Evolutionary conservation across 2,329 filamentous ascomycete genomes (phyloP).

Genomic region (Penicillium sp.): DNA sequence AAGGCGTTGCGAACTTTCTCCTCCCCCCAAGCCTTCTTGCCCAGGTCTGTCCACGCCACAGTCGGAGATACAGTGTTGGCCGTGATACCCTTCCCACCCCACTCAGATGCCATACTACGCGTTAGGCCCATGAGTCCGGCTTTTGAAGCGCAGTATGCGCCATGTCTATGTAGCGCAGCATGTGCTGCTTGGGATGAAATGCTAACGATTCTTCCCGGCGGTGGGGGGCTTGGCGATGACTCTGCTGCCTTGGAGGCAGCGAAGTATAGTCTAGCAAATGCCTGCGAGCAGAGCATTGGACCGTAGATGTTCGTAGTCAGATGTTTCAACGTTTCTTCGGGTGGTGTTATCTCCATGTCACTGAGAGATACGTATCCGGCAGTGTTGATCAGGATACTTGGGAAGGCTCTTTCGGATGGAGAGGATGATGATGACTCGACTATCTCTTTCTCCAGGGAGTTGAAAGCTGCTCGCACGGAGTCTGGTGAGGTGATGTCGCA

Average conservation of each 20-base stretch:
- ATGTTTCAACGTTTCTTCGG: constrained; percentile 46
- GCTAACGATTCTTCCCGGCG: constrained; percentile 48
- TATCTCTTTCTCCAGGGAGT: constrained; percentile 33
- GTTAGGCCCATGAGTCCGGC: constrained; percentile 48
- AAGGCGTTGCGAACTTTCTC: constrained; percentile 37
- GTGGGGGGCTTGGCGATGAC: constrained; percentile 19
- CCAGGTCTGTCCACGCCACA: constrained; percentile 49
- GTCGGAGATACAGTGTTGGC: constrained; percentile 49
- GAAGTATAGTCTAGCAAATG: constrained; percentile 47
- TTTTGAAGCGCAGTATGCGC: constrained; percentile 51
- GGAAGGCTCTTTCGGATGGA: constrained; percentile 29
- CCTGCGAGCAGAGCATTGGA: constrained; percentile 47
- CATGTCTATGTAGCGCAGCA: constrained; percentile 47
- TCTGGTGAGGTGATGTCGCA: constrained; percentile 52
- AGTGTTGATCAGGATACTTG: constrained; percentile 45
- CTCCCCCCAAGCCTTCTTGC: constrained; percentile 46
- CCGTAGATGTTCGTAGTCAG: constrained; percentile 48
- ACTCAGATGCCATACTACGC: constrained; percentile 49
- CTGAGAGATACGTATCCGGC: constrained; percentile 49
- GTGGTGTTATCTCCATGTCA: constrained; percentile 44
- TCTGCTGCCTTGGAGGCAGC: constrained; percentile 22
- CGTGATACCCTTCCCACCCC: constrained; percentile 48
- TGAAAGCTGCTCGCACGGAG: constrained; percentile 47
- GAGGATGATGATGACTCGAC: constrained; percentile 11
- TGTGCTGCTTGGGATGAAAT: constrained; percentile 50